Base-by-base conservation (phyloP, 768 basidiomycete genomes). In the Phanerochaete sordida region DNA sequence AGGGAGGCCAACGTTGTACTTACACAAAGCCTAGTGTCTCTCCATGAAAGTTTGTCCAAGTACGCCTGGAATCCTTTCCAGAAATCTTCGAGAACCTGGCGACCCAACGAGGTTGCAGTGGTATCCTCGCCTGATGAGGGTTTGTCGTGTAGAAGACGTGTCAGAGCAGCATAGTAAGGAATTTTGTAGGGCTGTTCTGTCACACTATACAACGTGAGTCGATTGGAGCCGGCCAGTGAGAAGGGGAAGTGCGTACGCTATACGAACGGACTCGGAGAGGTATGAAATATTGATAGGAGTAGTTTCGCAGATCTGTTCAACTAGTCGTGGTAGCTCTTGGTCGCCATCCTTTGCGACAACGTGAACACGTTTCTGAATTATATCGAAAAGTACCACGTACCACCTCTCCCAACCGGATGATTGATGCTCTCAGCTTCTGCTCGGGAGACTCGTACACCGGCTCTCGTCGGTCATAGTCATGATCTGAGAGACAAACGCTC, bases 131-230 rank as follows among this genome's bases (percentile, higher is more conserved):
- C 71, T 33, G 74, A 73, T 43, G 79, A 81, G 39, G 73, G 66
- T 37, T 72, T 77, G 66, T 84, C 81, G 65, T 85, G 81, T 39
- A 98, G 76, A 39, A 86, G 74, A 23, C 87, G 81, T 50, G 97
- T 79, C 19, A 98, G 75, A 12, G 91, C 84, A 13, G 92, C 92
- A 73, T 94, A 95, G 69, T 86, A 90, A 0, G 93, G 89, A 35
- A 92, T 90, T 78, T 98, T 99, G 79, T 86, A 95, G 0, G 95
- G 95, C 66, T 97, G 90, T 74, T 98, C 93, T 0, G 89, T 93
- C 55, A 93, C 85, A 52, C 92, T 94, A 68, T 4, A 47, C 13
- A 13, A n/a, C n/a, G n/a, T n/a, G 35, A 33, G 21, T n/a, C n/a
- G n/a, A n/a, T n/a, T n/a, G n/a, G n/a, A n/a, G n/a, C n/a, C n/a